These are phyloP conservation scores for Monosporozyma aquatica DNA, from an alignment of 805 yeast genomes.

Conservation along the genomic window DNA sequence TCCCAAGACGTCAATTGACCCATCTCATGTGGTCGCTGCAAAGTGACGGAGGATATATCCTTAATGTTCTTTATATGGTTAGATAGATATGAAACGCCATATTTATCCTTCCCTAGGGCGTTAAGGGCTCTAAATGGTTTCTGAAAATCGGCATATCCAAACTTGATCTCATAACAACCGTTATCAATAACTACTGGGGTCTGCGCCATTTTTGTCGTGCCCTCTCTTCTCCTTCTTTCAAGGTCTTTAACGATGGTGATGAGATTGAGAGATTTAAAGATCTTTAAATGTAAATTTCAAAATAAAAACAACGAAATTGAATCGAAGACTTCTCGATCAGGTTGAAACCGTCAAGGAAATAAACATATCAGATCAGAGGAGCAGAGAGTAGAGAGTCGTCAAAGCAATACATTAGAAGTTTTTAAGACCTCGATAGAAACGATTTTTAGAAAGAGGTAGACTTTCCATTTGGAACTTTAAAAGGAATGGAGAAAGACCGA, in stretches of 20 bases:
- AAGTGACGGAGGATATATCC: constrained; percentile 64
- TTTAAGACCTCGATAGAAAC: too few species aligned
- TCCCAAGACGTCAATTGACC: constrained; percentile 93
- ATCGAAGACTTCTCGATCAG: too few species aligned
- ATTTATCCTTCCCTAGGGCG: constrained; percentile 64
- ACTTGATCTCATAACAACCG: constrained; percentile 77
- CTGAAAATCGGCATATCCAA: constrained; percentile 37
- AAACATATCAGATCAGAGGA: too few species aligned
- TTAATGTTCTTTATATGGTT: constrained; percentile 54
- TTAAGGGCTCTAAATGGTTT: constrained; percentile 54
- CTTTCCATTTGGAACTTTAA: too few species aligned
- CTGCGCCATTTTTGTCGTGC: not conserved
- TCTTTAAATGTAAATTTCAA: not conserved
- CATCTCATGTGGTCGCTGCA: constrained; percentile 76
- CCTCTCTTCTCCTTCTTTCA: not conserved
- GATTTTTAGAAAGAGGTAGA: too few species aligned
- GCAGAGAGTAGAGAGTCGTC: too few species aligned
- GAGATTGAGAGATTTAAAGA: not conserved
- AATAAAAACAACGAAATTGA: too few species aligned
- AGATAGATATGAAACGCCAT: constrained; percentile 64
- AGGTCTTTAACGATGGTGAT: not conserved
- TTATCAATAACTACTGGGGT: constrained; percentile 63
- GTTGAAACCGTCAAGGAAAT: too few species aligned
- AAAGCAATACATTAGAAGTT: too few species aligned
- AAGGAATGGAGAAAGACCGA: not conserved